Evolutionary conservation across 371 early-diverging fungal genomes (phyloP).

Genomic region (Quaeritorhiza haematococci): DNA sequence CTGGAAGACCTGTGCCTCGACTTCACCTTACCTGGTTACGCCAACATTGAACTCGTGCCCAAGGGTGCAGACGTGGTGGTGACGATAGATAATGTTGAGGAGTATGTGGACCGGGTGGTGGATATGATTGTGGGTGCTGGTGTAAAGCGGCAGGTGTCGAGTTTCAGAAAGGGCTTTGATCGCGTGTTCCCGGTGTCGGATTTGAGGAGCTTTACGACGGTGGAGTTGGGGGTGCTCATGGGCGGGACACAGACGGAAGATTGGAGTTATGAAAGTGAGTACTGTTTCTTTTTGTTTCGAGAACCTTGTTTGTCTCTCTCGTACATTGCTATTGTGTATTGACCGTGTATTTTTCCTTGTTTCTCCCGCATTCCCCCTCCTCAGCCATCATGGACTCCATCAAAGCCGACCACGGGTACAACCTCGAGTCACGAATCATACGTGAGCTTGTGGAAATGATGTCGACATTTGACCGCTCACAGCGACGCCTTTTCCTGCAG

Average conservation of each 20-base stretch:
- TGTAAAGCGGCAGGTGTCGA: slow-evolving; percentile 62
- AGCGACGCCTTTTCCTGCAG: slow-evolving; percentile 77
- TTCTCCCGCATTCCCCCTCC: background rate
- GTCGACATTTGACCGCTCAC: slow-evolving; percentile 49
- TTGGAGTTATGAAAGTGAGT: slow-evolving; percentile 69
- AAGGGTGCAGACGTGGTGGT: slow-evolving; percentile 64
- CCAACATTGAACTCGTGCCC: slow-evolving; percentile 31
- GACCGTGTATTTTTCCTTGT: background rate
- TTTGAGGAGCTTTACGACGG: slow-evolving; percentile 59
- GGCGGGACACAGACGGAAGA: slow-evolving; percentile 58
- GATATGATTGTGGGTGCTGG: slow-evolving; percentile 71
- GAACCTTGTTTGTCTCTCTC: background rate
- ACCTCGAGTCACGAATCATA: slow-evolving; percentile 64
- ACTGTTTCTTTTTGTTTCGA: background rate
- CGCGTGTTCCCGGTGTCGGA: slow-evolving; percentile 64
- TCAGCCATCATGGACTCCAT: slow-evolving; percentile 63
- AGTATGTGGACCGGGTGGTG: slow-evolving; percentile 63
- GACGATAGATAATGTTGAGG: slow-evolving; percentile 67
- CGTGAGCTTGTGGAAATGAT: slow-evolving; percentile 62
- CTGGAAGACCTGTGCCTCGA: slow-evolving; percentile 70
- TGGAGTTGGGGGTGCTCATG: slow-evolving; percentile 68
- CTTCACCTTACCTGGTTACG: slow-evolving; percentile 80
- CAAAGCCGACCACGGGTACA: slow-evolving; percentile 86
- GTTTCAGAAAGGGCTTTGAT: slow-evolving; percentile 80
- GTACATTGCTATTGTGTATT: slow-evolving; percentile 3